Base-by-base conservation (phyloP, 768 basidiomycete genomes). In the Boletus sensibilis region DNA sequence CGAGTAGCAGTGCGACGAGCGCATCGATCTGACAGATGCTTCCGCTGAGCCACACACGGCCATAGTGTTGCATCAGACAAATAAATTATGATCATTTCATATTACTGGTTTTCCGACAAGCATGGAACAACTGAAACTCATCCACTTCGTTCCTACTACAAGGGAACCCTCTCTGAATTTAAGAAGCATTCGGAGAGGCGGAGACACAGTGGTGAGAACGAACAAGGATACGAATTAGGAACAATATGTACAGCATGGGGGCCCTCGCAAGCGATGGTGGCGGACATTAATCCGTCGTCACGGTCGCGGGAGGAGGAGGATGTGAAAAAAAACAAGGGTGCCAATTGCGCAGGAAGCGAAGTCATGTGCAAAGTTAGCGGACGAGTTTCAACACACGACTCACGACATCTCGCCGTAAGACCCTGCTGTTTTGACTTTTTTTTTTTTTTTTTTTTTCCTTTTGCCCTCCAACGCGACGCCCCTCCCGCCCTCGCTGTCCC, bases 341-440 rank as follows among this genome's bases (percentile, higher is more conserved):
- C 31, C 34, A 48, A 50, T 20, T 39, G 27, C 9, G 8, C 14
- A 0, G 16, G 34, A 53, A 53, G 52, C 52, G 52, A 53, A 53
- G 34, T 53, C 46, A 27, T 5, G 10, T 14, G 27, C 38, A 51
- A 21, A 42, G 49, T 44, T 29, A 11, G 50, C 25, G 46, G 31
- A 16, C 50, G n/a, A 42, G 53, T 55, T 55, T 55, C 33, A 38
- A 34, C 53, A 56, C 20, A 34, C 44, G 53, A 46, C 38, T 7
- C 42, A 37, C 35, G 9, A 21, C 46, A 33, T 33, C 40, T 7
- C 38, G 55, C 41, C 56, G 56, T 49, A 53, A 60, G 48, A 40
- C 35, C 25, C 25, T 29, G 27, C 27, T 7, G 21, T 27, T 5
- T 37, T n/a, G n/a, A n/a, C n/a, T n/a, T 11, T 38, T 39, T 21